Evolutionary conservation across 139 green algal species (phyloP).

Genomic region (Tetradesmus lagerheimii): DNA sequence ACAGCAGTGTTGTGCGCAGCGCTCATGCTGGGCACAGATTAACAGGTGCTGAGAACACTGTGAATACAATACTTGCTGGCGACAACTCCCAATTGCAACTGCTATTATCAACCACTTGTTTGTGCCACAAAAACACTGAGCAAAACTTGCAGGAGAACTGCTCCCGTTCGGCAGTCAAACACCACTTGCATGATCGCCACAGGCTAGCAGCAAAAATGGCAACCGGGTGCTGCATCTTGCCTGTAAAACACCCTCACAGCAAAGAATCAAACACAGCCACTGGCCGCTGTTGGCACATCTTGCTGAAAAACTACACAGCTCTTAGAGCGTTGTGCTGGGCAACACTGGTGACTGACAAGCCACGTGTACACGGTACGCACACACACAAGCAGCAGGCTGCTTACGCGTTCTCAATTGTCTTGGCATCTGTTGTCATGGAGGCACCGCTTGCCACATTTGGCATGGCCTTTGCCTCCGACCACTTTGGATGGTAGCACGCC

Average conservation of each 20-base stretch:
- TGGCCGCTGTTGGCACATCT: no score
- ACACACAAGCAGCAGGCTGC: background rate
- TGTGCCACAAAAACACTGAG: background rate
- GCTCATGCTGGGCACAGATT: background rate
- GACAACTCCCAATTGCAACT: background rate
- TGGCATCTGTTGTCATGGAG: background rate
- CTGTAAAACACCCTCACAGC: no score
- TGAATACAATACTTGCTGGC: background rate
- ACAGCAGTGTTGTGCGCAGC: background rate
- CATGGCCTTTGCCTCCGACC: conserved; percentile 37
- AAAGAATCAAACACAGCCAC: no score
- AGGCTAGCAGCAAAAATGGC: background rate
- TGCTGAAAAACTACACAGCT: no score
- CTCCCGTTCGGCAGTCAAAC: no score
- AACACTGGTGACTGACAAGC: no score
- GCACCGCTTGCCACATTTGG: background rate
- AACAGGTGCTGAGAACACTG: background rate
- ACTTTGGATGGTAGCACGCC: background rate
- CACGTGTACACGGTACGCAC: background rate
- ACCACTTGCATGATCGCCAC: background rate
- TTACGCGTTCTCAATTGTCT: background rate
- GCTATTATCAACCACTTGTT: background rate
- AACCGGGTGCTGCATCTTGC: background rate
- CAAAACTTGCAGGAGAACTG: no score
- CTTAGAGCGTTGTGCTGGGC: no score